phyloP scores from a whole-genome alignment of 2,329 filamentous ascomycete genomes.

The Fusarium sacchari region DNA sequence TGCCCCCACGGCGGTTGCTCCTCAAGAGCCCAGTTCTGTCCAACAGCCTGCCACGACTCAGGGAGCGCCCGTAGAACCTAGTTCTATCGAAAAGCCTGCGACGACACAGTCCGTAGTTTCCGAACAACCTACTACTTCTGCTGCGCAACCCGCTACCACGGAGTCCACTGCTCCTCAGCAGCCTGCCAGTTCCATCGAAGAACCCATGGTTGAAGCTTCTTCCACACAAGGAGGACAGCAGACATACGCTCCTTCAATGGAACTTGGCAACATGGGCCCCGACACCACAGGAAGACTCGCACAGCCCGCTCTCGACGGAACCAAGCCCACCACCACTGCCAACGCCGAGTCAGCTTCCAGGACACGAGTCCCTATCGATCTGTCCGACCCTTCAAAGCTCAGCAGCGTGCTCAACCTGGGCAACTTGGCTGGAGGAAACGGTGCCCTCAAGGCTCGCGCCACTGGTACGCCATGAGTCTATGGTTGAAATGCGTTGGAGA shows the following conservation, averaged over 20 bases:
- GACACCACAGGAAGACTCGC: constrained; percentile 17
- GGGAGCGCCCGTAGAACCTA: neutral
- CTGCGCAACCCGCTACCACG: neutral
- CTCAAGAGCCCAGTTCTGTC: neutral
- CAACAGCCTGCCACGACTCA: neutral
- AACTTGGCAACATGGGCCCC: constrained; percentile 38
- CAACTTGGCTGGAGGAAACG: constrained; percentile 46
- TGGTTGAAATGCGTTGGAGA: neutral
- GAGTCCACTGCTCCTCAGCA: neutral
- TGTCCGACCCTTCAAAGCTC: constrained; percentile 53
- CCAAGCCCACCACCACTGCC: constrained; percentile 26
- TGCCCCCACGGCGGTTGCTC: neutral
- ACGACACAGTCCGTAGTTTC: neutral
- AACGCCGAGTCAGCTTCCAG: constrained; percentile 33
- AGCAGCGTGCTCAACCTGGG: constrained; percentile 58
- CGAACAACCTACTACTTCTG: neutral
- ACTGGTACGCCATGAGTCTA: constrained; percentile 19
- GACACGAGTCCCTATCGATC: constrained; percentile 45
- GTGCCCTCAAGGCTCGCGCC: constrained; percentile 28
- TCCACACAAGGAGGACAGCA: constrained; percentile 9
- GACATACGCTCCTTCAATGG: constrained; percentile 25
- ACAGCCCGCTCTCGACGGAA: constrained; percentile 21
- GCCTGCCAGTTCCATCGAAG: neutral
- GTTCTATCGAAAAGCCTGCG: neutral
- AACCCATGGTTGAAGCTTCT: neutral